phyloP scores from a whole-genome alignment of 2,329 filamentous ascomycete genomes.

The Anthostomella pinea region DNA sequence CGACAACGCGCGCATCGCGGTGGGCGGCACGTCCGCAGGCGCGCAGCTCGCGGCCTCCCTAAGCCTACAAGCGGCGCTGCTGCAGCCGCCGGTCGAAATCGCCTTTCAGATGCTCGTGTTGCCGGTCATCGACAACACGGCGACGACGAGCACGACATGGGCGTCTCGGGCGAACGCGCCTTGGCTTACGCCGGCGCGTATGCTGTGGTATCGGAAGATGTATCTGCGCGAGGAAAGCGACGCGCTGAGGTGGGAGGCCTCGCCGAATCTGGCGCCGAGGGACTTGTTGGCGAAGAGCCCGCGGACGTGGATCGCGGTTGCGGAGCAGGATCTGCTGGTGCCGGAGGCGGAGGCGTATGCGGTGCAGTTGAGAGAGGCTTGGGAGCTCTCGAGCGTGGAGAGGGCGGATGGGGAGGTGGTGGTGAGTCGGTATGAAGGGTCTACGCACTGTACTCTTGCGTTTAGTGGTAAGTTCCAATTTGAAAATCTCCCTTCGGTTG shows the following conservation, averaged over 20 bases:
- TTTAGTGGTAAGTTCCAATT: neutral
- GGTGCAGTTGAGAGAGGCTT: slow-evolving; percentile 20
- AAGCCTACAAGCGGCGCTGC: neutral
- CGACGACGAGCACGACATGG: slow-evolving; percentile 23
- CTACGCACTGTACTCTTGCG: slow-evolving; percentile 1
- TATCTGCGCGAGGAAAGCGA: slow-evolving; percentile 29
- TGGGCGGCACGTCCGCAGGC: slow-evolving; percentile 10
- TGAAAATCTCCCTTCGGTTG: no score
- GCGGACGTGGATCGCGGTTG: slow-evolving; percentile 31
- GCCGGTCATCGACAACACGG: slow-evolving; percentile 36
- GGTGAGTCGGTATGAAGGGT: slow-evolving; percentile 1
- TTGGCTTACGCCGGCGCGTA: slow-evolving; percentile 33
- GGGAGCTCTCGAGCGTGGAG: neutral
- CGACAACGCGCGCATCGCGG: slow-evolving; percentile 4
- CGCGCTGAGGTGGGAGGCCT: slow-evolving; percentile 30
- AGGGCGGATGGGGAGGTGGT: neutral
- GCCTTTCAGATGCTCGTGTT: slow-evolving; percentile 23
- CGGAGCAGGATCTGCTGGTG: slow-evolving; percentile 34
- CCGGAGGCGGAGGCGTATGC: slow-evolving; percentile 31
- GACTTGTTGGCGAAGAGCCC: slow-evolving; percentile 26
- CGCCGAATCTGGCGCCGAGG: slow-evolving; percentile 22
- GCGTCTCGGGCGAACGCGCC: slow-evolving; percentile 21
- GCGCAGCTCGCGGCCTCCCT: neutral
- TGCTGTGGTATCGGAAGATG: slow-evolving; percentile 37
- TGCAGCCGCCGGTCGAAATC: neutral